phyloP scores from a whole-genome alignment of 2,329 filamentous ascomycete genomes.

The Cercospora nicotianae region DNA sequence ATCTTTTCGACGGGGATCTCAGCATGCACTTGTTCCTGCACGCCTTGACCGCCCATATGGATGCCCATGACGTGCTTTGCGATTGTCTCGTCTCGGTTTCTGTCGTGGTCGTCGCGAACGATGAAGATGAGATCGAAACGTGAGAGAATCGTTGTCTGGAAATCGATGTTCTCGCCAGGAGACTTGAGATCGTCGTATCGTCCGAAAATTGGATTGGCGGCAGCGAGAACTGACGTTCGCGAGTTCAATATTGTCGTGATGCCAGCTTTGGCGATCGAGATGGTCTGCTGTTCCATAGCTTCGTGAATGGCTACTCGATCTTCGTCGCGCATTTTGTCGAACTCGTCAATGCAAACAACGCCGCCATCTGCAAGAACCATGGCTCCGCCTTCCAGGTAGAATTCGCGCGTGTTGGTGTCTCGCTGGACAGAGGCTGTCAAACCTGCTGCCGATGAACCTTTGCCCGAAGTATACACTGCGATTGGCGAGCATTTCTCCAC shows the following conservation, averaged over 20 bases:
- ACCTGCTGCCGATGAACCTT: conserved; percentile 96
- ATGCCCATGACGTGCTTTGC: conserved; percentile 97
- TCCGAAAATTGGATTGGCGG: conserved; percentile 95
- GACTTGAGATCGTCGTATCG: conserved; percentile 98
- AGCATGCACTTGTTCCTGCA: conserved; percentile 83
- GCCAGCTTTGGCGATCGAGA: conserved; percentile 96
- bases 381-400: conserved; percentile 95
- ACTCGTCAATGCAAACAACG: conserved; percentile 98
- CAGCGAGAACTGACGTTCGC: conserved; percentile 88
- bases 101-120: conserved; percentile 90
- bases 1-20: conserved; percentile 96
- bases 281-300: conserved; percentile 99
- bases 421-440: conserved; percentile 94
- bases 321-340: conserved; percentile 99
- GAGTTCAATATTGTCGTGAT: conserved; percentile 98
- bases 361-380: conserved; percentile 98
- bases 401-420: conserved; percentile 87
- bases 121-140: conserved; percentile 99
- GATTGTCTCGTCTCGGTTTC: conserved; percentile 85
- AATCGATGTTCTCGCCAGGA: conserved; percentile 97
- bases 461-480: conserved; percentile 97
- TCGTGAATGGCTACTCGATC: conserved; percentile 98
- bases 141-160: conserved; percentile 95
- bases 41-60: conserved; percentile 84
- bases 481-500: conserved; percentile 96